Evolutionary conservation across 192 early-diverging fungal genomes (phyloP), one percentile per base, ranked within the genome.

Genomic region (Blastocladiella britannica): DNA sequence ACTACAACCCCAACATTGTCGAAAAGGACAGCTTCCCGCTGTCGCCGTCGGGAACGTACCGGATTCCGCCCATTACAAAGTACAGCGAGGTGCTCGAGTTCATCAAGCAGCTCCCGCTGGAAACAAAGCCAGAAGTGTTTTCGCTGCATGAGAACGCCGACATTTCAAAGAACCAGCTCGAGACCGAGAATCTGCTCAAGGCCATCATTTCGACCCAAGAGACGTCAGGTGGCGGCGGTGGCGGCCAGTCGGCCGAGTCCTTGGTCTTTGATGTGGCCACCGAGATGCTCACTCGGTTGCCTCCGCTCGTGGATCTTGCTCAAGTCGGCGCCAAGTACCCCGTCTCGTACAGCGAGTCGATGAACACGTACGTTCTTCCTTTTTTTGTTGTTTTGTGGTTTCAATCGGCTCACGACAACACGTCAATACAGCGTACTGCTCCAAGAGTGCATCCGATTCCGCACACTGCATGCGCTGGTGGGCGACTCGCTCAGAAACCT

Each of bases 361-460:
- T 79, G 72, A 81, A 79, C 66, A 81, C 77, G 25, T n/a, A n/a
- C n/a, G n/a, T n/a, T n/a, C n/a, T n/a, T n/a, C n/a, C n/a, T n/a
- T n/a, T 82, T 81, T 64, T 75, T 75, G 25, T 67, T 86, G 56
- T 70, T 74, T 22, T 83, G 84, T 58, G 92, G 91, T 43, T 89
- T 90, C 55, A 88, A 90, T 26, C 76, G 67, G 0, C 59, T 58
- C 25, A 54, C 28, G 23, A 29, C 55, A 0, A 55, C 25, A 23
- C 29, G 65, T 3, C 66, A 64, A 24, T 55, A 71, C 22, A 59
- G 58, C n/a, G 79, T 81, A 6, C 67, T 81, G 53, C 69, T 81
- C 23, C 79, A 81, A 55, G 79, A 81, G 59, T 74, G 78, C 70
- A 80, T 81, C 56, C 63, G 79, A 15, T 81, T 77, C 65, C 80